Evolutionary conservation across 305 asterid species (phyloP), one percentile per base, ranked within the genome.

Genomic region (Fraxinus nigra): DNA sequence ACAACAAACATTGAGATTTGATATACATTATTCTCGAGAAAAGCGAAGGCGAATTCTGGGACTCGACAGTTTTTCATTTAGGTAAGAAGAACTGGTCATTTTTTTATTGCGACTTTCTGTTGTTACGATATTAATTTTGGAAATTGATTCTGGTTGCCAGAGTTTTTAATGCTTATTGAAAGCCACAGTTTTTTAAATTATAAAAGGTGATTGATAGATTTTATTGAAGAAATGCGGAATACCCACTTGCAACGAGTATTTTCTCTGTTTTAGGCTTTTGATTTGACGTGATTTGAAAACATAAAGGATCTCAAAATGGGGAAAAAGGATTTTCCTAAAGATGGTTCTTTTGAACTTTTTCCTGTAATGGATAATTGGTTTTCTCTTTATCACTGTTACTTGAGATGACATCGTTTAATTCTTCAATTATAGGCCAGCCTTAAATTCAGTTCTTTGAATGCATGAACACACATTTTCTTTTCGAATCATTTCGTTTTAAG

Each of bases 41-140:
- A 40, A 67, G 11, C 80, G 9, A 33, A 61, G 22, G 34, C 33
- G 38, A 80, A 82, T 78, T 80, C 48, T 75, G 70, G 86, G 83
- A 11, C 75, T 80, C 51, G 69, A 6, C n/a, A 22, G 11, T 78
- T 43, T 79, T 40, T 54, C 54, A 69, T 86, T 83, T 67, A 85
- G 91, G 91, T 89, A 85, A 82, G 80, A 73, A 33, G 80, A 73
- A 33, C 51, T 13, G 7, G 33, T 83, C 78, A 69, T 32, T 32
- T 54, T 76, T 24, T 48, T 14, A 61, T 61, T 32, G 51, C 46
- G 22, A 38, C 30, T 76, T 73, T 65, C 77, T 54, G 7, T 75
- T 34, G 14, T 24, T 67, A 30, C 32, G 43, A n/a, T 72, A 72
- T 40, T 54, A 0, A 54, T 80, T 51, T 61, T 33, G 2, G 32